Base-by-base conservation (phyloP, 768 basidiomycete species). In the Chalciporus pseudorubinellus region DNA sequence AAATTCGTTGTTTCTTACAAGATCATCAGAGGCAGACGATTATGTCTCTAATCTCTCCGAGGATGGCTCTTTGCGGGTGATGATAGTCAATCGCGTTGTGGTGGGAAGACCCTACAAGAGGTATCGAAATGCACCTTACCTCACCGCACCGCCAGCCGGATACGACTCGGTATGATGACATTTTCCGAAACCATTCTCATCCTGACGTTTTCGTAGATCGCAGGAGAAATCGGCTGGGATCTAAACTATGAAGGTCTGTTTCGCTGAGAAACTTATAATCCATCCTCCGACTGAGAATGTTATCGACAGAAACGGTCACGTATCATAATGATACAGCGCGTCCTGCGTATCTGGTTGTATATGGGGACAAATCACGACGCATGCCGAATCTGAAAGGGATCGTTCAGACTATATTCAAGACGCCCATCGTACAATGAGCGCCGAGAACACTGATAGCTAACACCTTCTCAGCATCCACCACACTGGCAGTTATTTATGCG, bases 301-400 rank as follows among this genome's bases (percentile, higher is more conserved):
- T 44, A 24, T 57, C n/a, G 8, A 39, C 45, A 69, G 85, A 86
- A 64, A 85, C 81, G 4, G 82, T 85, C 8, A 82, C 84, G 13
- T 86, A 86, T 57, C 60, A 72, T 39, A 84, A 85, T 58, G 83
- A 85, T 55, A 83, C 84, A 24, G 79, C 85, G 57, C 78, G 83
- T 8, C 85, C 85, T 16, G 82, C 82, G 0, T 87, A 78, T 66
- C 71, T 86, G 50, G 65, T 87, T n/a, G 77, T 85, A 18, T 87
- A 85, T 58, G 81, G 79, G 16, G 42, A 63, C 33, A 65, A 69
- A 46, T 48, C 60, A 31, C 40, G 46, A 42, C 57, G 51, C 29
- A 40, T 44, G 9, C 49, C 34, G 4, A 61, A 53, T 55, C 44
- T 67, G 48, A 70, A 63, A 47, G 53, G 63, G 34, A 58, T 69